phyloP scores from a whole-genome alignment of 495 filamentous ascomycete species.

The Penicillium daleae region DNA sequence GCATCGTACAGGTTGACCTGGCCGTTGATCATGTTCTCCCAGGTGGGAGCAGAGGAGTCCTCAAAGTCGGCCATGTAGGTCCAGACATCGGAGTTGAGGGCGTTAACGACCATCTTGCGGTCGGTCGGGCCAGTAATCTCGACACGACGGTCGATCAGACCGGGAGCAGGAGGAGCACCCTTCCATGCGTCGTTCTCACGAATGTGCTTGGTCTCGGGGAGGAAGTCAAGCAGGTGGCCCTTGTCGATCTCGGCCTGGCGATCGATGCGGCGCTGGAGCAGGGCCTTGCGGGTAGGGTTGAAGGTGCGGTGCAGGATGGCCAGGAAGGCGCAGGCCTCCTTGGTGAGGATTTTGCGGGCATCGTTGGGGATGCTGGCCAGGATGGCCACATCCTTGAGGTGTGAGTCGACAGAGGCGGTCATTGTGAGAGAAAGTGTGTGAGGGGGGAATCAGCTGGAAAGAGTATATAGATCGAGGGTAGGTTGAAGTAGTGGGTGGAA shows the following conservation, averaged over 20 bases:
- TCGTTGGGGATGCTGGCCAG: slow-evolving; percentile 76
- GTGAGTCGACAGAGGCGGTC: slow-evolving; percentile 68
- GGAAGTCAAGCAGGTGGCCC: slow-evolving; percentile 89
- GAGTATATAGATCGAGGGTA: slow-evolving; percentile 8
- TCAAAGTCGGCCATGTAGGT: slow-evolving; percentile 99
- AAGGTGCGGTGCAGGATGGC: slow-evolving; percentile 93
- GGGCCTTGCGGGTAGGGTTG: slow-evolving; percentile 84
- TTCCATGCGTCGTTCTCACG: slow-evolving; percentile 94
- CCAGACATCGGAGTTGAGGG: slow-evolving; percentile 95
- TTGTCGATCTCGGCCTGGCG: slow-evolving; percentile 96
- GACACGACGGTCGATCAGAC: slow-evolving; percentile 91
- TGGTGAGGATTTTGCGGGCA: slow-evolving; percentile 88
- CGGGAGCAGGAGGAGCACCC: slow-evolving; percentile 90
- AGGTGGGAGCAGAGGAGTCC: slow-evolving; percentile 96
- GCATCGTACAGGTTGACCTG: slow-evolving; percentile 99
- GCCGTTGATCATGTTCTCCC: slow-evolving; percentile 99
- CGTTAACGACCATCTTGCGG: slow-evolving; percentile 99
- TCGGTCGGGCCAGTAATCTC: slow-evolving; percentile 99
- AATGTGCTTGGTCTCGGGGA: slow-evolving; percentile 94
- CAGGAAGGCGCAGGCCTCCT: slow-evolving; percentile 88
- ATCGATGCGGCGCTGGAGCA: slow-evolving; percentile 81
- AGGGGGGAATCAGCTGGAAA: too few species aligned
- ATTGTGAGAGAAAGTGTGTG: slow-evolving; percentile 48
- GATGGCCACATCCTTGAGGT: slow-evolving; percentile 88
- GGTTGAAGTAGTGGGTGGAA: background rate